Conservation (phyloP, 2,329 filamentous ascomycete species). For the Teratosphaeria pseudoeucalypti region DNA sequence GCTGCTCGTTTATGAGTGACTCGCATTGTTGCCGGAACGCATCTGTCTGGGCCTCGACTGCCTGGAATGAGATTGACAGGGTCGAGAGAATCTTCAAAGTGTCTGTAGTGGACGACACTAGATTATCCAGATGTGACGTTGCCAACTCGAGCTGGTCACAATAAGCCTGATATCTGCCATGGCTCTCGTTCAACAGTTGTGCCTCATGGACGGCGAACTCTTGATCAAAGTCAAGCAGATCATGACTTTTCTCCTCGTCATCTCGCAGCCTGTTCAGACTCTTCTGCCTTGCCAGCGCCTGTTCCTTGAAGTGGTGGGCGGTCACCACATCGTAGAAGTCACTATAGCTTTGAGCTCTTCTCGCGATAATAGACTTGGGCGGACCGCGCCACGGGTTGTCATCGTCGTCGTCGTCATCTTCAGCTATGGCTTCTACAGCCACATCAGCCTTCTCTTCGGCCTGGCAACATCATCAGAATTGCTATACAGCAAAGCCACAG, state of each 20-base stretch:
- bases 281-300: conserved; percentile 27
- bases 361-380: conserved; percentile 53
- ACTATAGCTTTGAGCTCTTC: conserved; percentile 66
- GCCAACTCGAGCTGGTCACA: conserved; percentile 71
- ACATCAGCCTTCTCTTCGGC: conserved; percentile 45
- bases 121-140: conserved; percentile 67
- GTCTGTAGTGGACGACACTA: conserved; percentile 66
- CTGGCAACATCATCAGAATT: conserved; percentile 39
- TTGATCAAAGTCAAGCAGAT: conserved; percentile 43
- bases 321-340: conserved; percentile 60
- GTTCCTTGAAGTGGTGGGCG: conserved; percentile 47
- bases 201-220: conserved; percentile 53
- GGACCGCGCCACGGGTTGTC: conserved; percentile 41
- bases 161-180: conserved; percentile 79
- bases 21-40: conserved; percentile 89
- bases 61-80: conserved; percentile 74
- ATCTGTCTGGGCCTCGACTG: conserved; percentile 83
- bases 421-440: conserved; percentile 46
- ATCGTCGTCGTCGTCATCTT: conserved; percentile 47
- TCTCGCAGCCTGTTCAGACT: conserved; percentile 11
- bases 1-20: conserved; percentile 72
- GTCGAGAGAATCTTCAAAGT: conserved; percentile 66
- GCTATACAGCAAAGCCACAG: conserved; percentile 22
- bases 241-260: conserved; percentile 13
- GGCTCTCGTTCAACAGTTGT: conserved; percentile 67